A percentile compares a stretch with the other conserved stretches of the same genome.
Evolutionary conservation across 75 land plant genomes (phyloP).

Genomic region (Cryptomeria japonica): DNA sequence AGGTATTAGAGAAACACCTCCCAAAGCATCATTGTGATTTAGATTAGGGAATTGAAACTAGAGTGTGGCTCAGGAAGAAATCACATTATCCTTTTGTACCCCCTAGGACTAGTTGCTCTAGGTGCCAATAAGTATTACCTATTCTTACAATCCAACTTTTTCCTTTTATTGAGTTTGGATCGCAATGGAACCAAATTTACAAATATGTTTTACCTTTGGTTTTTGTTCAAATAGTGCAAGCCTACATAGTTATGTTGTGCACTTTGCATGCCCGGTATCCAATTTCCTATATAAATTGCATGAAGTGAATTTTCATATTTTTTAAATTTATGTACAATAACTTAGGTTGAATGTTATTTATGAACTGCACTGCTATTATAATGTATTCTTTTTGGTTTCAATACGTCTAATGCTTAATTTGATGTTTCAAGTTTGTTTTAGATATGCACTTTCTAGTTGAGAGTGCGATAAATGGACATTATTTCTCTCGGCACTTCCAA

Average conservation of each 20-base stretch:
- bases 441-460: not conserved
- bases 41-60: no score
- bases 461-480: not conserved
- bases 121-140: no score
- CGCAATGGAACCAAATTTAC: no score
- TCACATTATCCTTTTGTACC: no score
- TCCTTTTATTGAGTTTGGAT: no score
- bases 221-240: not conserved
- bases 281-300: not conserved
- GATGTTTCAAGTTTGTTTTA: not conserved
- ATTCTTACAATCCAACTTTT: no score
- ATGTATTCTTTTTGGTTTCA: not conserved
- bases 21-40: no score
- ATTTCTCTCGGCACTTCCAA: not conserved
- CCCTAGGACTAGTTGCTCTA: no score
- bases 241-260: not conserved
- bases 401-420: not conserved
- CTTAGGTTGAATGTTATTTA: not conserved
- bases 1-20: no score
- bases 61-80: no score
- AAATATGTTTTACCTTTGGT: no score
- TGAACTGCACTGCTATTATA: not conserved
- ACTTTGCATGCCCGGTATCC: not conserved
- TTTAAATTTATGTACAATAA: not conserved
- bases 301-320: not conserved